These are phyloP conservation scores for Chaetomium sp. DNA, from an alignment of 2,329 filamentous ascomycete species.

Conservation along the genomic window DNA sequence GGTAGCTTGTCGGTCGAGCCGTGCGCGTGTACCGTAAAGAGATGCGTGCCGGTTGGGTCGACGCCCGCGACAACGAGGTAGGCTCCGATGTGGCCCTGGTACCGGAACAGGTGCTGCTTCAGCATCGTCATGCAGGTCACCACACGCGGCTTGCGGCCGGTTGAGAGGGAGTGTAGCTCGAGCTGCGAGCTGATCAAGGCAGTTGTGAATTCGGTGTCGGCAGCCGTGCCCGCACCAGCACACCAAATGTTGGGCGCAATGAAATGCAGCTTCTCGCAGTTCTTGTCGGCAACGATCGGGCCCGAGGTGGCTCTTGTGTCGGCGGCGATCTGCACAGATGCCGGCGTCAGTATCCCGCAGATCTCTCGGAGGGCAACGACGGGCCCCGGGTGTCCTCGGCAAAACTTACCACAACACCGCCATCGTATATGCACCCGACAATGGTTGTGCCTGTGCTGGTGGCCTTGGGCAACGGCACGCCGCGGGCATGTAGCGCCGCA, in stretches of 20 bases:
- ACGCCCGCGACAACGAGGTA: conserved; percentile 96
- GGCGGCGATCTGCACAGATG: conserved; percentile 70
- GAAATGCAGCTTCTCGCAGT: conserved; percentile 99
- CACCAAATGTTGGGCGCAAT: conserved; percentile 99
- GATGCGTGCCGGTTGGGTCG: conserved; percentile 87
- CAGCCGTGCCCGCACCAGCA: conserved; percentile 92
- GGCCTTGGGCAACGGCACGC: conserved; percentile 91
- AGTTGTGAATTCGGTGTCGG: conserved; percentile 98
- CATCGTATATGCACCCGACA: conserved; percentile 93
- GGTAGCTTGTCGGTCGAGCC: conserved; percentile 97
- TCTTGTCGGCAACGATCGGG: conserved; percentile 99
- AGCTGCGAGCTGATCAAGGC: conserved; percentile 97
- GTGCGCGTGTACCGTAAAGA: conserved; percentile 98
- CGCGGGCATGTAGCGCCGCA: conserved; percentile 86
- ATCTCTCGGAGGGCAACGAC: no score
- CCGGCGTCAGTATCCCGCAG: no score
- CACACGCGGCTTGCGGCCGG: conserved; percentile 91
- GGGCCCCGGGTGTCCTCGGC: background rate
- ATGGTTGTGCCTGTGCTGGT: conserved; percentile 99
- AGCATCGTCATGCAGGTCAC: conserved; percentile 99
- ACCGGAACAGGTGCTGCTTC: conserved; percentile 98
- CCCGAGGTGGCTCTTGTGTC: conserved; percentile 96
- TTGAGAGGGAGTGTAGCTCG: conserved; percentile 93
- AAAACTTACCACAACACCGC: conserved; percentile 77
- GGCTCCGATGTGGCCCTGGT: conserved; percentile 96